Evolutionary conservation across 2,329 filamentous ascomycete genomes (phyloP), one percentile per base, ranked within the genome.

Genomic region (Fusarium pininemorale): DNA sequence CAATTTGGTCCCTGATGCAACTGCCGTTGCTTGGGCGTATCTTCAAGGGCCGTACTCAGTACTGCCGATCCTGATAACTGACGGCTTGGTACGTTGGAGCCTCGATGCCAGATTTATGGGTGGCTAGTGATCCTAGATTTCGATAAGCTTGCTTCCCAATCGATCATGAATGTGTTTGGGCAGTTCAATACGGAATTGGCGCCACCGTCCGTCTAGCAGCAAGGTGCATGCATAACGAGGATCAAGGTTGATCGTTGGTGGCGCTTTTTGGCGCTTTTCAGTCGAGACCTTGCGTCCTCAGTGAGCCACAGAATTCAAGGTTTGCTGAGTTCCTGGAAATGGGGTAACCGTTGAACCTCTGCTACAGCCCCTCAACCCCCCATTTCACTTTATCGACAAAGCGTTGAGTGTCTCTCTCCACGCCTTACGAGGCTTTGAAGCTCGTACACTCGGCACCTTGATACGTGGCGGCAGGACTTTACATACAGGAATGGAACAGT

Each of bases 241-340:
- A 65, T 71, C 67, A 54, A 64, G 58, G 66, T 22, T 71, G 57
- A 70, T 69, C 51, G 53, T 44, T 59, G 55, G 58, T 68, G 71
- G 72, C 63, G 47, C 55, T 69, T 59, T 70, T 70, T 58, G 56
- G 47, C 42, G 68, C 41, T 41, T 45, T 60, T 53, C 42, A 66
- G 72, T 66, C 69, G 42, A 69, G 72, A 61, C 57, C 57, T 42
- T 22, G 44, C 32, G 60, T 42, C n/a, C 22, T 30, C 35, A 59
- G 47, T 39, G 30, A 63, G 57, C 57, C 71, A 70, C 50, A n/a
- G 41, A 35, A 42, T 48, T 50, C 45, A 74, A 66, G 57, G 48
- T 73, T 73, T 54, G 57, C 65, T 50, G 38, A 65, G 57, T 66
- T 51, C 72, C 72, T 63, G 64, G 58, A n/a, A 48, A 53, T 38